Percentiles rank a stretch among this genome's conserved stretches.
These are phyloP conservation scores for Podospora conica DNA, from an alignment of 495 filamentous ascomycete genomes.

Conservation along the genomic window DNA sequence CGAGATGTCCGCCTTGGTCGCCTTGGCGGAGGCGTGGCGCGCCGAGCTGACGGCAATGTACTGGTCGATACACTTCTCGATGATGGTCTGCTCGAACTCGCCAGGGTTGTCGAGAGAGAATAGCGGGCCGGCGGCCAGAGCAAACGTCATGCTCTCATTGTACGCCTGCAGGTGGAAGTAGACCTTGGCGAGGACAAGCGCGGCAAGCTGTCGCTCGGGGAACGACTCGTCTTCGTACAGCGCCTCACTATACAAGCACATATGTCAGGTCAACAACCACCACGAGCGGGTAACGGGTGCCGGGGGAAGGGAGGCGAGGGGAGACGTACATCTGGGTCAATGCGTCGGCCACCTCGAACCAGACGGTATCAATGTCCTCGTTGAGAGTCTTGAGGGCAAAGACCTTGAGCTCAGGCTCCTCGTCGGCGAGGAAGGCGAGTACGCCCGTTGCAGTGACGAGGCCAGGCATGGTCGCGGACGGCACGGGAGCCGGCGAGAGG, in stretches of 20 bases:
- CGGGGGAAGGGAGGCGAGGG: background rate
- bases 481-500: background rate
- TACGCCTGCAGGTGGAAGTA: slow-evolving; percentile 99
- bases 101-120: slow-evolving; percentile 87
- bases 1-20: slow-evolving; percentile 42
- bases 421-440: slow-evolving; percentile 90
- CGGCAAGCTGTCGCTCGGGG: slow-evolving; percentile 87
- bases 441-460: slow-evolving; percentile 91
- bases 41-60: slow-evolving; percentile 82
- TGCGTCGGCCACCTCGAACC: slow-evolving; percentile 91
- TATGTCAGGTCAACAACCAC: slow-evolving; percentile 17
- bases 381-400: slow-evolving; percentile 93
- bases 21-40: slow-evolving; percentile 50
- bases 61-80: slow-evolving; percentile 95
- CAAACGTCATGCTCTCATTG: slow-evolving; percentile 98
- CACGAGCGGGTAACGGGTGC: slow-evolving; percentile 7
- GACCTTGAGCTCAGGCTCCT: slow-evolving; percentile 83
- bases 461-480: slow-evolving; percentile 63
- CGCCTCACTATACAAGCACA: slow-evolving; percentile 62
- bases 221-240: slow-evolving; percentile 96
- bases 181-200: slow-evolving; percentile 91
- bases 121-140: slow-evolving; percentile 87
- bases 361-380: slow-evolving; percentile 90
- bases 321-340: slow-evolving; percentile 83
- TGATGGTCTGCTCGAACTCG: slow-evolving; percentile 98